These are phyloP conservation scores for Ampelomyces quisqualis DNA, from an alignment of 2,329 filamentous ascomycete genomes.

Conservation along the genomic window DNA sequence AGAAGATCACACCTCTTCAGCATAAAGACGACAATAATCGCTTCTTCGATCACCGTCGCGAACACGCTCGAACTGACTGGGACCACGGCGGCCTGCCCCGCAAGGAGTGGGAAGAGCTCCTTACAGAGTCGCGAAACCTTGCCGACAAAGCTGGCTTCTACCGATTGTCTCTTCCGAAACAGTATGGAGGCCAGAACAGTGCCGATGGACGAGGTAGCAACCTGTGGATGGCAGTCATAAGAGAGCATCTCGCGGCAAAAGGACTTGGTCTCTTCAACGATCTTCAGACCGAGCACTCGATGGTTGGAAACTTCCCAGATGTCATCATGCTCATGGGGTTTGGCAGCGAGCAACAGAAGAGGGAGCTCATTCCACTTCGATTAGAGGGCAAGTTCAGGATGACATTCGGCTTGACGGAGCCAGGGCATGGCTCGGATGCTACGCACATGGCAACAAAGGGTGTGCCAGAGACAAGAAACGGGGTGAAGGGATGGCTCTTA, in stretches of 20 bases:
- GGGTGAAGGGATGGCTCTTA: constrained; percentile 54
- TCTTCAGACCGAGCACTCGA: constrained; percentile 63
- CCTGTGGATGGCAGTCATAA: constrained; percentile 64
- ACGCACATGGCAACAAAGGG: constrained; percentile 63
- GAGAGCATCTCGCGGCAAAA: constrained; percentile 61
- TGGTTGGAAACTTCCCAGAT: constrained; percentile 64
- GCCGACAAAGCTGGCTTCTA: constrained; percentile 63
- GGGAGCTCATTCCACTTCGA: constrained; percentile 55
- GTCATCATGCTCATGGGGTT: constrained; percentile 64
- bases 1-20: constrained; percentile 57
- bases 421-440: constrained; percentile 62
- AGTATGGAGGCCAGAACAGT: constrained; percentile 57
- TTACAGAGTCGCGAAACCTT: constrained; percentile 51
- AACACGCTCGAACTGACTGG: constrained; percentile 64
- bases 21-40: constrained; percentile 59
- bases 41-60: constrained; percentile 66
- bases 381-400: constrained; percentile 57
- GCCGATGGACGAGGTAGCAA: constrained; percentile 51
- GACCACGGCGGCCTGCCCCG: constrained; percentile 58
- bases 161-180: constrained; percentile 57
- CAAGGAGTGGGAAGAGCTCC: constrained; percentile 60
- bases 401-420: constrained; percentile 64
- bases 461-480: constrained; percentile 47
- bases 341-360: constrained; percentile 57
- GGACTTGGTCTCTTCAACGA: constrained; percentile 64